Conservation (phyloP, 768 basidiomycete species). For the Leccinum uliginosum region DNA sequence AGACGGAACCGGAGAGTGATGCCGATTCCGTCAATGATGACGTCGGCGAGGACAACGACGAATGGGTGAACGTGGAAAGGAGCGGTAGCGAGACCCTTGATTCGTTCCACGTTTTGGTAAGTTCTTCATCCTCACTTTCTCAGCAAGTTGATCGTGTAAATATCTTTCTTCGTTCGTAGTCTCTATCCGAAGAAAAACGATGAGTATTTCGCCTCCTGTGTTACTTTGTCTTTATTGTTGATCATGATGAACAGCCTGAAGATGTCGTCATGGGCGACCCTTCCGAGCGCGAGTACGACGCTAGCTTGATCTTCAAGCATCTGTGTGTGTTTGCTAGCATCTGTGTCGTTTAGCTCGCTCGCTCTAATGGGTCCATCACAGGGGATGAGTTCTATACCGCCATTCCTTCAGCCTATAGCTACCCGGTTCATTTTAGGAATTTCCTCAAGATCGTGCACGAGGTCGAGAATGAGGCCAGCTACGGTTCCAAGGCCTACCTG, state of each 20-base stretch:
- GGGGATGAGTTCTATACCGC: constrained; percentile 17
- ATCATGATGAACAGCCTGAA: constrained; percentile 8
- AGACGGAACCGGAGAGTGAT: constrained; percentile 58
- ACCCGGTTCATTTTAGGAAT: constrained; percentile 24
- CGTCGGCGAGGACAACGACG: constrained; percentile 33
- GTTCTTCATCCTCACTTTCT: not conserved
- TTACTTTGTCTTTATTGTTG: not conserved
- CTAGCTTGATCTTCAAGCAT: constrained; percentile 75
- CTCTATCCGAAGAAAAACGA: constrained; percentile 6
- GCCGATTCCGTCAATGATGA: constrained; percentile 68
- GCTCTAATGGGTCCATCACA: constrained; percentile 14
- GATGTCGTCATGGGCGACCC: constrained; percentile 70
- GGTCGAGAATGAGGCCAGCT: constrained; percentile 24
- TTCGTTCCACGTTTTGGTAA: constrained; percentile 12
- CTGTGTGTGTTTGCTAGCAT: constrained; percentile 45
- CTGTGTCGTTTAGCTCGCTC: no score
- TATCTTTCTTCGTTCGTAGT: constrained; percentile 1
- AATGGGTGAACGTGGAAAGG: constrained; percentile 34
- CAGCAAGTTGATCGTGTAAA: not conserved
- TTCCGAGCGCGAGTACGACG: constrained; percentile 75
- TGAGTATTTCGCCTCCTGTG: not conserved
- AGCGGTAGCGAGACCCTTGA: constrained; percentile 23
- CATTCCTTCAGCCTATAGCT: constrained; percentile 19
- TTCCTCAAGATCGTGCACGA: constrained; percentile 28
- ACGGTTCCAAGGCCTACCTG: constrained; percentile 26